A percentile compares a stretch with the other conserved stretches of the same genome.
phyloP scores from a whole-genome alignment of 208 protist species.

The Borovskyia barvae region DNA sequence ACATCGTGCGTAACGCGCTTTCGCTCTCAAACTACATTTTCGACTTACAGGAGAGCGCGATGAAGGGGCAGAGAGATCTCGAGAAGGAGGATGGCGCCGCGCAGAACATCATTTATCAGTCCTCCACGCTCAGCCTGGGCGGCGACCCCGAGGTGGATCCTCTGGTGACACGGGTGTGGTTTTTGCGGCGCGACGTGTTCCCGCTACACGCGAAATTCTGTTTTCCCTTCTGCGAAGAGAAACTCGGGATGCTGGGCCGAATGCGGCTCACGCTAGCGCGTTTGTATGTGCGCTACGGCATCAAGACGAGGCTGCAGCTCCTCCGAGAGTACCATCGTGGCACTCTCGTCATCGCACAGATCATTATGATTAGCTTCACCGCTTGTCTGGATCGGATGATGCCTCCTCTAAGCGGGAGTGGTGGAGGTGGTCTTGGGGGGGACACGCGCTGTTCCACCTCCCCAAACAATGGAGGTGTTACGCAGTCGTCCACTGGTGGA shows the following conservation, averaged over 20 bases:
- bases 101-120: slow-evolving; percentile 4
- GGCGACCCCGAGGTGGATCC: slow-evolving; percentile 14
- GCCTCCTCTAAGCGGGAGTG: background rate
- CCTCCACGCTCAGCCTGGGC: slow-evolving; percentile 17
- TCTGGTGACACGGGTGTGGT: slow-evolving; percentile 27
- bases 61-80: slow-evolving; percentile 1
- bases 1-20: slow-evolving; percentile 4
- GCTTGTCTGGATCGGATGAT: slow-evolving; percentile 20
- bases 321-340: slow-evolving; percentile 10
- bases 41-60: slow-evolving; percentile 15
- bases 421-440: too few relatives aligned
- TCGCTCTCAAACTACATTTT: slow-evolving; percentile 24
- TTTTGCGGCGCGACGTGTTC: slow-evolving; percentile 24
- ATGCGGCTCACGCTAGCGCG: slow-evolving; percentile 14
- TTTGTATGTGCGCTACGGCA: slow-evolving; percentile 22
- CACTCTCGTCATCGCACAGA: slow-evolving; percentile 15
- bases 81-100: slow-evolving; percentile 10
- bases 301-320: slow-evolving; percentile 14
- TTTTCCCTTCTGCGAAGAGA: slow-evolving; percentile 39
- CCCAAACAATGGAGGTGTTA: too few relatives aligned
- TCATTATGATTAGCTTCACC: slow-evolving; percentile 21
- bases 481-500: too few relatives aligned
- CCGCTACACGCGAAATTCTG: slow-evolving; percentile 32
- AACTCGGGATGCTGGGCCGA: slow-evolving; percentile 15
- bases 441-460: too few relatives aligned